Base-by-base conservation (phyloP, 176 grass and related monocot genomes). In the Aegilops umbellulata region DNA sequence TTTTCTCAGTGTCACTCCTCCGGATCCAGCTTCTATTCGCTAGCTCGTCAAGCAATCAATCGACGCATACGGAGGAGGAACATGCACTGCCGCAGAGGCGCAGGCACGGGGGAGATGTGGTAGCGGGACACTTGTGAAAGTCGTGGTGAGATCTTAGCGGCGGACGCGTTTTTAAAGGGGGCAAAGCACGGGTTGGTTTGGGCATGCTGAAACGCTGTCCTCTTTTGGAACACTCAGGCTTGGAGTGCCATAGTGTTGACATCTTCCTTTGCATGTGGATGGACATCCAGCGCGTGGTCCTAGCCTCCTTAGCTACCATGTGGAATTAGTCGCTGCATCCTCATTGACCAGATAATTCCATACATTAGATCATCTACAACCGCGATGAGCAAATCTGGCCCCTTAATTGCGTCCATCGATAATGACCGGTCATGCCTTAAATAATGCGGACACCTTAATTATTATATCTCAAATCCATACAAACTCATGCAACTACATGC, bases 1-100 rank as follows among this genome's bases (percentile, higher is more conserved):
- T 83, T 23, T 83, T 74, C 81, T 83, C 69, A 83, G 81, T 17
- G 12, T 0, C 81, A 62, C 69, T 58, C 81, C 81, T 83, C 69
- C 8, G 53, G 81, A 25, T 16, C 30, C 15, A 29, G 53, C 53
- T 61, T 60, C 53, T 30, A 53, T 74, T 41, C 34, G 44, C 14
- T n/a, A 69, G 23, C 0, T 0, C 47, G 16, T 12, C 19, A 30
- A 19, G 26, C 12, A 39, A 15, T 36, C 17, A 35, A 2, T 35
- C 17, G 17, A 22, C 20, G 30, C 31, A 19, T 9, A 20, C 34
- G 5, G 65, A 35, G 27, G 29, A 27, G 7, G 64, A 17, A 66
- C 1, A 65, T 31, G 55, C 55, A 60, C 46, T 15, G 13, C 44
- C 5, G 13, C 12, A 15, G 14, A 31, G 6, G 26, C 26, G 64